Base-by-base conservation (phyloP, 2,329 filamentous ascomycete species). In the Periglandula ipomoeae region DNA sequence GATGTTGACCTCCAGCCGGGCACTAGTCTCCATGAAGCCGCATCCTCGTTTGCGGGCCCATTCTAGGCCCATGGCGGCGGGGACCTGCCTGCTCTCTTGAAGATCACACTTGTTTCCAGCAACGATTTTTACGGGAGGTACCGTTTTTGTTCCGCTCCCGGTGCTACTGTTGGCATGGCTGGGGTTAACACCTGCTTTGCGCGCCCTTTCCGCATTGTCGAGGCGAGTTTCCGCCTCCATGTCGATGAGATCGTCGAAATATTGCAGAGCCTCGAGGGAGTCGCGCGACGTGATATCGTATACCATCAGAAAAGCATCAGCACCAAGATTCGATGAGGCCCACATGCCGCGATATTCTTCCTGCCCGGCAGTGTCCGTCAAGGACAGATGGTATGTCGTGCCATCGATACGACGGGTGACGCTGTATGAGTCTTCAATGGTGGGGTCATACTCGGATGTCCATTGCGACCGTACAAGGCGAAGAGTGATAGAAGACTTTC, bases 11-110 rank as follows among this genome's bases (percentile, higher is more conserved):
- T 89, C 86, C 58, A 89, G 79, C 48, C 87, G 72, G 4, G 87
- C 87, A 59, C 84, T 89, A 53, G 87, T 93, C 76, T 93, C 87
- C 87, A 93, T 93, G 69, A 93, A 93, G 35, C 87, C 87, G 67
- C 86, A 91, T 39, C 81, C 81, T 48, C 78, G 73, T 51, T 71
- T 72, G 52, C 85, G 72, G 45, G 87, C 85, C 87, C 87, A 93
- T 57, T 89, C 85, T 39, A 91, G 70, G 0, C 87, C 87, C 49
- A 78, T 70, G 38, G 81, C 75, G 6, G 85, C 85, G n/a, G 78
- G 70, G 8, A 93, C 81, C 63, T 82, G 75, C 44, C 87, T 71
- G 56, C 73, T 76, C 58, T 83, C 76, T 60, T 87, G 82, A 53
- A 91, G 66, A 66, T 93, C 87, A 71, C 87, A 90, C 70, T 91